phyloP scores from a whole-genome alignment of 805 yeast genomes.

The Saccharomycopsis fibuligera region DNA sequence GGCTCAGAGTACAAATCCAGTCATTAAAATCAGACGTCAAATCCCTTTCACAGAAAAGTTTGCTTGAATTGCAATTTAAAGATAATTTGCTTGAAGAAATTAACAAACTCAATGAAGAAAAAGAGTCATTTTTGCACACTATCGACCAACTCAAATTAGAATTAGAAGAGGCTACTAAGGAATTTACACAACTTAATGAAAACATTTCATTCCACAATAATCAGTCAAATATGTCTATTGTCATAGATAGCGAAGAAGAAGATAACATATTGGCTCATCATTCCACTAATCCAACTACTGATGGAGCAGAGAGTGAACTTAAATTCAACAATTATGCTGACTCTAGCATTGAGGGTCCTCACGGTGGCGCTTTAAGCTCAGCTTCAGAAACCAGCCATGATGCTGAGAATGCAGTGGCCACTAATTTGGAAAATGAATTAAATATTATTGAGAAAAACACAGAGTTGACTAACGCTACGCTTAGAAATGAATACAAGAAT shows the following conservation, averaged over 20 bases:
- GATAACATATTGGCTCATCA: neutral
- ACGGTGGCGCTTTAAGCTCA: no score
- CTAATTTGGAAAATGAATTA: constrained; percentile 9
- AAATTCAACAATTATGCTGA: constrained; percentile 1
- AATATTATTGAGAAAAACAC: no score
- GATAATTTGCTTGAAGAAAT: constrained; percentile 7
- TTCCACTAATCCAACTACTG: neutral
- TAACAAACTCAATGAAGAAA: constrained; percentile 1
- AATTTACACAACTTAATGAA: constrained; percentile 12
- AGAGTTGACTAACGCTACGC: neutral
- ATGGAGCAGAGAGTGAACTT: neutral
- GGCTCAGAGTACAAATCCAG: constrained; percentile 6
- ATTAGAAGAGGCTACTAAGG: constrained; percentile 6
- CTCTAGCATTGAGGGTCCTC: no score
- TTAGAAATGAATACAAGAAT: constrained; percentile 5
- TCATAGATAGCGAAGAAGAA: neutral
- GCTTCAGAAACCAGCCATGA: neutral
- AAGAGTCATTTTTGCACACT: neutral
- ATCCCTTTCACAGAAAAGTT: neutral
- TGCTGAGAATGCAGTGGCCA: neutral
- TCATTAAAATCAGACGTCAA: neutral
- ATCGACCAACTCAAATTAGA: constrained; percentile 10
- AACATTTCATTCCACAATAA: constrained; percentile 3
- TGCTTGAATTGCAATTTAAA: constrained; percentile 6
- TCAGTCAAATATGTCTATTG: neutral